Evolutionary conservation across 2,329 filamentous ascomycete genomes (phyloP).

Genomic region (Escovopsis weberi): DNA sequence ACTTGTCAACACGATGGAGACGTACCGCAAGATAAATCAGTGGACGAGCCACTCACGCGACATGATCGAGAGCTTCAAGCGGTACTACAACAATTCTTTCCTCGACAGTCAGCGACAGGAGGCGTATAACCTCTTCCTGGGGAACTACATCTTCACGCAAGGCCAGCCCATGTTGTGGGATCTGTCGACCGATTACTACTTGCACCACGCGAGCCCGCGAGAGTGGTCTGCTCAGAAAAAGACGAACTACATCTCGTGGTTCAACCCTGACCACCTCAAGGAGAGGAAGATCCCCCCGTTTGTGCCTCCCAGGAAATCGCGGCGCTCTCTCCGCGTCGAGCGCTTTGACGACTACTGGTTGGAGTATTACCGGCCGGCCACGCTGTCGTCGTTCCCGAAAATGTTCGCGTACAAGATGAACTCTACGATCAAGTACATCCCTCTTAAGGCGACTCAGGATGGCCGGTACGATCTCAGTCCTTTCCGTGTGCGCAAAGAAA

Average conservation of each 20-base stretch:
- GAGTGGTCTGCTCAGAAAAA: conserved; percentile 47
- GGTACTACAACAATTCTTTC: conserved; percentile 98
- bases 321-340: conserved; percentile 30
- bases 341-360: conserved; percentile 92
- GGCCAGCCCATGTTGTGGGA: conserved; percentile 97
- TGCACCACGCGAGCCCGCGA: conserved; percentile 78
- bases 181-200: conserved; percentile 83
- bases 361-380: conserved; percentile 85
- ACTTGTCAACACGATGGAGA: conserved; percentile 97
- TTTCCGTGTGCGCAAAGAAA: conserved; percentile 62
- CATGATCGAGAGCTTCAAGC: conserved; percentile 98
- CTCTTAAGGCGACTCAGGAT: conserved; percentile 56
- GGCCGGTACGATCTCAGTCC: conserved; percentile 75
- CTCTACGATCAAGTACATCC: conserved; percentile 71
- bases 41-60: conserved; percentile 96
- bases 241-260: conserved; percentile 82
- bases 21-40: conserved; percentile 96
- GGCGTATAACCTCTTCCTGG: conserved; percentile 92
- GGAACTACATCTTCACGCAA: conserved; percentile 80
- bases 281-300: conserved; percentile 40
- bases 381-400: conserved; percentile 78
- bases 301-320: conserved; percentile 21
- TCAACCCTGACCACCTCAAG: conserved; percentile 56
- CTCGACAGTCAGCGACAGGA: conserved; percentile 95
- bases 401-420: conserved; percentile 90